phyloP scores from a whole-genome alignment of 495 filamentous ascomycete species.

The Talaromyces adpressus region DNA sequence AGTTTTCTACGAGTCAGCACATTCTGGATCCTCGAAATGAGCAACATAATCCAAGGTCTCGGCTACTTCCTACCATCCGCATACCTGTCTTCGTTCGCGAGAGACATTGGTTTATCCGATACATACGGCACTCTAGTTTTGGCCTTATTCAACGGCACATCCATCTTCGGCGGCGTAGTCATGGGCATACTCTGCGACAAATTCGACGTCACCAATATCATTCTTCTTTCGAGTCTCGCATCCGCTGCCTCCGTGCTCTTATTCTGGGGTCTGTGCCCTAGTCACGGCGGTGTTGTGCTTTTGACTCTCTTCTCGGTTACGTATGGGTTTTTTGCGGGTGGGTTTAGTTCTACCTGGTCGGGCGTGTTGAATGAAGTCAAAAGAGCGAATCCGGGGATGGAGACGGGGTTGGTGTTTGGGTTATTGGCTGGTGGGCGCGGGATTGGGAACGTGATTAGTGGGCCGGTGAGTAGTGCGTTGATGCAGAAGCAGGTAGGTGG shows the following conservation, averaged over 20 bases:
- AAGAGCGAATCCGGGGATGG: constrained; percentile 33
- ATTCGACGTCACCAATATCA: constrained; percentile 51
- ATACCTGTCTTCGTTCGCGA: constrained; percentile 58
- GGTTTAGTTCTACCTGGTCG: constrained; percentile 53
- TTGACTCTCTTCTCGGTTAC: constrained; percentile 59
- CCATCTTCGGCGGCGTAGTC: constrained; percentile 49
- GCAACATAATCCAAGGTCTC: constrained; percentile 54
- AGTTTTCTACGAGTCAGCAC: constrained; percentile 37
- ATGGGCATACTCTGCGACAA: constrained; percentile 56
- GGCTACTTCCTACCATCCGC: constrained; percentile 63
- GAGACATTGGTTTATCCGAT: constrained; percentile 34
- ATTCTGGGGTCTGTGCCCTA: constrained; percentile 54
- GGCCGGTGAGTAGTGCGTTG: constrained; percentile 52
- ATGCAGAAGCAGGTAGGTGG: constrained; percentile 20
- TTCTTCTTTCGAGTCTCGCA: constrained; percentile 52
- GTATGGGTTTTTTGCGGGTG: constrained; percentile 66
- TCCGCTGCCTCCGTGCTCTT: constrained; percentile 54
- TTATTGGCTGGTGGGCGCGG: constrained; percentile 57
- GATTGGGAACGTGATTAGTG: constrained; percentile 56
- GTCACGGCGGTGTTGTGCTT: constrained; percentile 35
- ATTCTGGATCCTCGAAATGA: constrained; percentile 50
- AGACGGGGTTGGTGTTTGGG: constrained; percentile 56
- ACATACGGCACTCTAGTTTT: constrained; percentile 44
- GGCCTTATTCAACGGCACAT: constrained; percentile 50
- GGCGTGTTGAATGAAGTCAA: constrained; percentile 54